These are phyloP conservation scores for Polygonum maritimum DNA, from an alignment of 148 eudicot species.

Conservation along the genomic window DNA sequence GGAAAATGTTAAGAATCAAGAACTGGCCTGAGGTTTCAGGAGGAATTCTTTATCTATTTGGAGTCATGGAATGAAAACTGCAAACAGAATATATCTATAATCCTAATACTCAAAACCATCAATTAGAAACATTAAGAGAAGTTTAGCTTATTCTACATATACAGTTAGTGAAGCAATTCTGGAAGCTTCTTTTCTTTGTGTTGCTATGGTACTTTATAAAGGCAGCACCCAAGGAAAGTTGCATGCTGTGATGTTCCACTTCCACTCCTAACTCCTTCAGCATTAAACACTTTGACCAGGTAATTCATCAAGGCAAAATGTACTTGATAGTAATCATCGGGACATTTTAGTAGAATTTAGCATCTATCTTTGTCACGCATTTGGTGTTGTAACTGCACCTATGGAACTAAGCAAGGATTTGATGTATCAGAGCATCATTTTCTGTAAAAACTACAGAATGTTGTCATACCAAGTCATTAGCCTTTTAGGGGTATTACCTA, in stretches of 20 bases:
- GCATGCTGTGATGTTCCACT: neutral
- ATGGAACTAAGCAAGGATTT: constrained; percentile 3
- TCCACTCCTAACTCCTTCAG: neutral
- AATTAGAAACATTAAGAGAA: neutral
- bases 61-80: neutral
- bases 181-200: neutral
- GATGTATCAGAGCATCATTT: neutral
- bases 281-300: neutral
- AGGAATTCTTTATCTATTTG: neutral
- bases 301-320: neutral
- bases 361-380: neutral
- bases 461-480: neutral
- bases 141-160: neutral
- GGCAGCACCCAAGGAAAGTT: neutral
- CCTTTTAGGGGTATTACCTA: constrained; percentile 45
- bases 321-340: neutral
- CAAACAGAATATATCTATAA: neutral
- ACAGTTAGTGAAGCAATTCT: neutral
- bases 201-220: neutral
- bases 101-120: neutral
- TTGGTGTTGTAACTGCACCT: neutral
- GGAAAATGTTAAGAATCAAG: constrained; percentile 2
- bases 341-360: neutral
- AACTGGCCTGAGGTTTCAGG: neutral
- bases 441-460: neutral